Percentiles rank a stretch among this genome's conserved stretches.
These are phyloP conservation scores for Wickerhamomyces mucosus DNA, from an alignment of 805 yeast genomes.

Conservation along the genomic window DNA sequence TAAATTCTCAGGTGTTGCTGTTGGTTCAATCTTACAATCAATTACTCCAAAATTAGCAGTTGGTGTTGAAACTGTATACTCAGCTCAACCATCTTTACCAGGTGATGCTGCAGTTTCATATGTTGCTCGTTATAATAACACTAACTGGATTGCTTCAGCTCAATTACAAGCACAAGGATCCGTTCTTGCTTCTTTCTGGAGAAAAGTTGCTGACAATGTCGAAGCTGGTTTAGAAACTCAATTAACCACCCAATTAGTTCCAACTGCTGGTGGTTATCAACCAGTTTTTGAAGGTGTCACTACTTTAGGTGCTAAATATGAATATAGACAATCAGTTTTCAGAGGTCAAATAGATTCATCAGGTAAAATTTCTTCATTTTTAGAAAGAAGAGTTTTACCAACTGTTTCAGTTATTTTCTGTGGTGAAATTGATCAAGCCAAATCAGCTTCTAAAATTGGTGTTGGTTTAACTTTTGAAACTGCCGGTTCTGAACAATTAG, in stretches of 20 bases:
- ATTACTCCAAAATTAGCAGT: slow-evolving; percentile 74
- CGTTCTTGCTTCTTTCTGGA: slow-evolving; percentile 83
- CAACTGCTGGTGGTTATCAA: slow-evolving; percentile 63
- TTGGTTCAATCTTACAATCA: slow-evolving; percentile 84
- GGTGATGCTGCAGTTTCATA: slow-evolving; percentile 89
- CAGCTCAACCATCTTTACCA: slow-evolving; percentile 63
- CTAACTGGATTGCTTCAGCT: slow-evolving; percentile 89
- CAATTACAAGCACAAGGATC: slow-evolving; percentile 93
- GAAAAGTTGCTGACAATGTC: slow-evolving; percentile 83
- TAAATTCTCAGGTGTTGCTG: slow-evolving; percentile 83
- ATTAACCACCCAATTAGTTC: slow-evolving; percentile 65
- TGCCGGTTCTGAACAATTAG: slow-evolving; percentile 87
- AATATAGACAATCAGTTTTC: slow-evolving; percentile 91
- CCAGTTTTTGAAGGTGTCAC: slow-evolving; percentile 87
- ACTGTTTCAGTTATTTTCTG: slow-evolving; percentile 80
- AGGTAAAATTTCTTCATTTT: slow-evolving; percentile 84
- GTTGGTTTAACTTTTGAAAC: slow-evolving; percentile 93
- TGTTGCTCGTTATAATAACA: slow-evolving; percentile 81
- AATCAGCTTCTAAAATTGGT: slow-evolving; percentile 74
- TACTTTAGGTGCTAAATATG: slow-evolving; percentile 93
- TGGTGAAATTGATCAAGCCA: slow-evolving; percentile 87
- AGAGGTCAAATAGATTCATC: slow-evolving; percentile 88
- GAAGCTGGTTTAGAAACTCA: slow-evolving; percentile 93
- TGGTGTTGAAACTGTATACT: slow-evolving; percentile 89
- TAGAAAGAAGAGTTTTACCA: slow-evolving; percentile 91